Evolutionary conservation across 73 alveolate species (phyloP).

Genomic region (Stentor roeselii): DNA sequence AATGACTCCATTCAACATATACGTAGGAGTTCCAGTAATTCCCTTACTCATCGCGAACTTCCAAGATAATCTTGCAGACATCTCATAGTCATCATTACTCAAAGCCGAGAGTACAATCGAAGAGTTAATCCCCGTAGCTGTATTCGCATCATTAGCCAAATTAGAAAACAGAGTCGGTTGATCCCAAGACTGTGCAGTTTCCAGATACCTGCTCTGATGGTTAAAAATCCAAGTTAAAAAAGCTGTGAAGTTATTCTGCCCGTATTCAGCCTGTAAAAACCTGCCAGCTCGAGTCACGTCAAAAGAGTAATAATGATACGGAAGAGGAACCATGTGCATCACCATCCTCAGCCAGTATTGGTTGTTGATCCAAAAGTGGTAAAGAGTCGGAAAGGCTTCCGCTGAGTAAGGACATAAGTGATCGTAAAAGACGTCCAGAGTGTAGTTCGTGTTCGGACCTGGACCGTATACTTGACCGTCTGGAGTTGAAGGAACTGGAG

Average conservation of each 20-base stretch:
- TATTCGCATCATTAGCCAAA: not conserved
- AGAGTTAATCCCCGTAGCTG: slow-evolving; percentile 1
- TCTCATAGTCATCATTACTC: not conserved
- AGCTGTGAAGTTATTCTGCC: slow-evolving; percentile 19
- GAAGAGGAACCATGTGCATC: not conserved
- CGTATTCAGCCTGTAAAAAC: not conserved
- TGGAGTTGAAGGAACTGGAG: slow-evolving; percentile 20
- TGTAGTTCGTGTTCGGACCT: not conserved
- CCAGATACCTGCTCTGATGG: slow-evolving; percentile 10
- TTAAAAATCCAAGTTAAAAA: not conserved
- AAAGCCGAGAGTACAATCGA: not conserved
- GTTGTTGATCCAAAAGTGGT: not conserved
- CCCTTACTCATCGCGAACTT: not conserved
- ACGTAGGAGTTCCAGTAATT: not conserved
- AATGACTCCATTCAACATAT: slow-evolving; percentile 3
- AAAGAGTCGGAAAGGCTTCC: slow-evolving; percentile 1
- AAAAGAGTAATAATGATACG: slow-evolving; percentile 13
- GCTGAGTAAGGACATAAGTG: slow-evolving; percentile 20
- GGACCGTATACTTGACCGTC: slow-evolving; percentile 16
- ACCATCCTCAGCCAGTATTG: slow-evolving; percentile 17
- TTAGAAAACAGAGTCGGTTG: not conserved
- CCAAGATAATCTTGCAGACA: slow-evolving; percentile 11
- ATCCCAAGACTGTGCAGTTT: slow-evolving; percentile 11
- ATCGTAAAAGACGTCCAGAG: slow-evolving; percentile 19
- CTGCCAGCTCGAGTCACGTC: slow-evolving; percentile 12